Evolutionary conservation across 768 basidiomycete genomes (phyloP).

Genomic region (Chlorophyllum brunneum): DNA sequence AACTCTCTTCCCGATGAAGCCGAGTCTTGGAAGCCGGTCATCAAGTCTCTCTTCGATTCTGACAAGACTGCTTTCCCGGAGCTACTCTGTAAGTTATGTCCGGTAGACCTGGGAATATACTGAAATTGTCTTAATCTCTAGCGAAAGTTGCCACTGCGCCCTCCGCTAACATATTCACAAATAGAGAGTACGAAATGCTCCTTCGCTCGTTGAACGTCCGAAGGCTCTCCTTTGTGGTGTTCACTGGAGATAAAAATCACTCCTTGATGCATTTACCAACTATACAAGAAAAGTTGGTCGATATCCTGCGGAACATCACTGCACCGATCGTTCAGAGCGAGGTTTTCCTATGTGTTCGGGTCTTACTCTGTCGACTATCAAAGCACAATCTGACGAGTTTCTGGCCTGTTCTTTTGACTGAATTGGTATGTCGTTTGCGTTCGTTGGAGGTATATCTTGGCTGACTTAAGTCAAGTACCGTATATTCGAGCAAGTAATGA

Average conservation of each 20-base stretch:
- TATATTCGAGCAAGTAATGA: slow-evolving; percentile 80
- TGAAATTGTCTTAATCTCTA: slow-evolving; percentile 17
- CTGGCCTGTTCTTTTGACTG: slow-evolving; percentile 94
- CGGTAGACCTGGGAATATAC: slow-evolving; percentile 25
- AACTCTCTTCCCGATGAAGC: slow-evolving; percentile 58
- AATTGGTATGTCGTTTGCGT: slow-evolving; percentile 55
- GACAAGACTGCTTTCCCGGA: slow-evolving; percentile 88
- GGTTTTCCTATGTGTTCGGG: slow-evolving; percentile 90
- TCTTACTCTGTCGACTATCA: slow-evolving; percentile 86
- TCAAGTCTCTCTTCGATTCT: slow-evolving; percentile 76
- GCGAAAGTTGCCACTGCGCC: slow-evolving; percentile 81
- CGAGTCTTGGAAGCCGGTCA: slow-evolving; percentile 68
- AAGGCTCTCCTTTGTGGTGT: slow-evolving; percentile 81
- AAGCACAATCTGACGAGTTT: slow-evolving; percentile 91
- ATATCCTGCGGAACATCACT: slow-evolving; percentile 76
- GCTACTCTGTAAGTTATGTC: slow-evolving; percentile 58
- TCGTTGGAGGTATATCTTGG: background rate
- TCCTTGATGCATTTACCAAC: slow-evolving; percentile 86
- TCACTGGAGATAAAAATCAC: slow-evolving; percentile 86
- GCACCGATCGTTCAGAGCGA: slow-evolving; percentile 89
- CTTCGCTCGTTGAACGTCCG: slow-evolving; percentile 83
- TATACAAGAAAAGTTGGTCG: slow-evolving; percentile 97
- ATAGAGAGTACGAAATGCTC: slow-evolving; percentile 90
- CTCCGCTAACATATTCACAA: slow-evolving; percentile 95
- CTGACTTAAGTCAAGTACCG: slow-evolving; percentile 57